phyloP scores from a whole-genome alignment of 2,329 filamentous ascomycete genomes.

The Colletotrichum sansevieriae region DNA sequence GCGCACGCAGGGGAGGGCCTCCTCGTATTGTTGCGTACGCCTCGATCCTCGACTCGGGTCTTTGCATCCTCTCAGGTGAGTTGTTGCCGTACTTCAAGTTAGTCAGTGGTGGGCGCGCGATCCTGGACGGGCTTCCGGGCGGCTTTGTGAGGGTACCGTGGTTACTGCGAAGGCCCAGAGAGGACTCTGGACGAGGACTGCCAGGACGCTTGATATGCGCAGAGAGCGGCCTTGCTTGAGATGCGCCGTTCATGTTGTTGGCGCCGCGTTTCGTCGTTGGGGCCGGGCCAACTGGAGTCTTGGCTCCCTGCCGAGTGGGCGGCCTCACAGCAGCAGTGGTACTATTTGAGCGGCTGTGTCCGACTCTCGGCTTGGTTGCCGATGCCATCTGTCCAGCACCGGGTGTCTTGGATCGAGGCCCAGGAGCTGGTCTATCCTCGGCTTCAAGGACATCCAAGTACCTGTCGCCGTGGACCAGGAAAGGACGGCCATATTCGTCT shows the following conservation, averaged over 20 bases:
- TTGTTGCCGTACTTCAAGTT: slow-evolving; percentile 80
- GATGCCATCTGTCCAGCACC: slow-evolving; percentile 66
- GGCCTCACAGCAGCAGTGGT: slow-evolving; percentile 44
- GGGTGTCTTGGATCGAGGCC: slow-evolving; percentile 80
- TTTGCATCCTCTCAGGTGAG: slow-evolving; percentile 78
- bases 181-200: slow-evolving; percentile 21
- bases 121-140: slow-evolving; percentile 73
- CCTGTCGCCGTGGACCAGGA: slow-evolving; percentile 90
- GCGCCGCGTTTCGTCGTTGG: slow-evolving; percentile 48
- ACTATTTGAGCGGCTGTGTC: slow-evolving; percentile 54
- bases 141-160: slow-evolving; percentile 44
- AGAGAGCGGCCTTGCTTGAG: slow-evolving; percentile 26
- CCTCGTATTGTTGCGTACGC: slow-evolving; percentile 60
- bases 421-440: slow-evolving; percentile 65
- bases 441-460: slow-evolving; percentile 89
- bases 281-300: slow-evolving; percentile 67
- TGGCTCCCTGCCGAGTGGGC: slow-evolving; percentile 49
- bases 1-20: slow-evolving; percentile 72
- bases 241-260: slow-evolving; percentile 43
- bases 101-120: slow-evolving; percentile 77
- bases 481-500: slow-evolving; percentile 92
- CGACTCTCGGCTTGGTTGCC: slow-evolving; percentile 53
- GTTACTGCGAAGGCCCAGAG: slow-evolving; percentile 40
- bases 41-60: slow-evolving; percentile 55
- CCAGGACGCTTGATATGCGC: slow-evolving; percentile 39